Conservation (phyloP, 495 filamentous ascomycete genomes). For the Penicillium samsonianum region DNA sequence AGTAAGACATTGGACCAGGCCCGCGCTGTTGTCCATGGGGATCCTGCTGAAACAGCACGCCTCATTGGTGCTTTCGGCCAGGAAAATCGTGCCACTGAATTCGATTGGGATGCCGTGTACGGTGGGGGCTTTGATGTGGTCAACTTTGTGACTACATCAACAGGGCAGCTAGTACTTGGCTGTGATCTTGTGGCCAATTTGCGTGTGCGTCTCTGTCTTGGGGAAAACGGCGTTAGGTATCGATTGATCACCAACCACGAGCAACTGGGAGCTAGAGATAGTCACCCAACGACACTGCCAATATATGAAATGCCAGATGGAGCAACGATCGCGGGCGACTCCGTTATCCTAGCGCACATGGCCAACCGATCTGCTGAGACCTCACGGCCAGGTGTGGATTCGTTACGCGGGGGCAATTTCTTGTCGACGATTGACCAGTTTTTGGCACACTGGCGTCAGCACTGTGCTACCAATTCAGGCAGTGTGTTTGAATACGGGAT, state of each 20-base stretch:
- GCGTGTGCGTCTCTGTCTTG: conserved; percentile 57
- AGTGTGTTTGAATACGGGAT: conserved; percentile 28
- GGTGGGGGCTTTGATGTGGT: conserved; percentile 86
- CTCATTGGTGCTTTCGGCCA: conserved; percentile 79
- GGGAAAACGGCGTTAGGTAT: conserved; percentile 60
- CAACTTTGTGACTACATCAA: conserved; percentile 60
- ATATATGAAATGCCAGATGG: conserved; percentile 35
- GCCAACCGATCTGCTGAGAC: conserved; percentile 26
- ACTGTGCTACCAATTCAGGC: conserved; percentile 13
- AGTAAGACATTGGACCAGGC: conserved; percentile 62
- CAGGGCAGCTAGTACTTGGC: conserved; percentile 55
- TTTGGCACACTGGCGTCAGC: conserved; percentile 34
- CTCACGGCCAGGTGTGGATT: conserved; percentile 34
- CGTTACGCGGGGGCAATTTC: conserved; percentile 35
- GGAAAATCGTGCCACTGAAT: conserved; percentile 75
- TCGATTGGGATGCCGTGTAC: conserved; percentile 80
- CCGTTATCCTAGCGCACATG: conserved; percentile 36
- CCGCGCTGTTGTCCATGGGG: conserved; percentile 64
- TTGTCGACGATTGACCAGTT: conserved; percentile 38
- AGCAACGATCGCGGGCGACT: conserved; percentile 34
- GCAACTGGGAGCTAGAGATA: not conserved
- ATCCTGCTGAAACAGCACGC: conserved; percentile 61
- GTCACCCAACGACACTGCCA: conserved; percentile 14
- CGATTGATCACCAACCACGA: conserved; percentile 26
- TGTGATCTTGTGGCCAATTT: conserved; percentile 57